phyloP scores from a whole-genome alignment of 805 yeast species.

The Cyberlindnera sargentensis region DNA sequence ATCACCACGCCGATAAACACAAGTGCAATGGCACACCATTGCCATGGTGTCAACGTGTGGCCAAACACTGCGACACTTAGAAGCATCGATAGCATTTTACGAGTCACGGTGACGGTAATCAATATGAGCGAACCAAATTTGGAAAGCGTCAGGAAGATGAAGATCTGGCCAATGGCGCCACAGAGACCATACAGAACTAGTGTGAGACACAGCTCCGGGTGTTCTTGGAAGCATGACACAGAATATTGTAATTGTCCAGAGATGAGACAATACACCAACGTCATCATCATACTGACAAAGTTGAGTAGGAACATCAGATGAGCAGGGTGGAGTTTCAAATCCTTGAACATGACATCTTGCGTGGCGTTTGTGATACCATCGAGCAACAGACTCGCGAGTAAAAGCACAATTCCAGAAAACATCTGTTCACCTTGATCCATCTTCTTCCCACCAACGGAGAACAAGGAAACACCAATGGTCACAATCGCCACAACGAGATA shows the following conservation, averaged over 20 bases:
- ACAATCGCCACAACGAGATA: conserved; percentile 72
- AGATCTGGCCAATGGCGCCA: conserved; percentile 93
- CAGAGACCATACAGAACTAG: conserved; percentile 61
- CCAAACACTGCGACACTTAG: conserved; percentile 82
- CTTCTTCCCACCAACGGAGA: conserved; percentile 49
- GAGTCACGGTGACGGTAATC: conserved; percentile 90
- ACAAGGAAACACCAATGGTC: conserved; percentile 75
- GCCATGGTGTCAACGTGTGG: conserved; percentile 55
- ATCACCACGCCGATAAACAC: conserved; percentile 84
- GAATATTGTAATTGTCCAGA: conserved; percentile 46
- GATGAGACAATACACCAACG: conserved; percentile 39
- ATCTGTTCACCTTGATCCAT: conserved; percentile 16
- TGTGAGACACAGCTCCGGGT: conserved; percentile 53
- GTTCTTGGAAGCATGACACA: conserved; percentile 36
- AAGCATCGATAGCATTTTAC: conserved; percentile 95
- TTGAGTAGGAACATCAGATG: conserved; percentile 77
- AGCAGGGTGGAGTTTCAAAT: conserved; percentile 62
- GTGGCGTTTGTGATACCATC: conserved; percentile 94
- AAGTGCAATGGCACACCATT: conserved; percentile 71
- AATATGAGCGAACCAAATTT: conserved; percentile 78
- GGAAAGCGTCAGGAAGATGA: conserved; percentile 79
- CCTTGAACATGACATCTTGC: conserved; percentile 76
- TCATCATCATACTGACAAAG: conserved; percentile 35
- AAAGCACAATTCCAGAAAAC: conserved; percentile 50
- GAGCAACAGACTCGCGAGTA: conserved; percentile 58